Percentiles rank a stretch among this genome's conserved stretches.
These are phyloP conservation scores for Afroboletus lepidellus DNA, from an alignment of 1,284 basidiomycete genomes.

Conservation along the genomic window DNA sequence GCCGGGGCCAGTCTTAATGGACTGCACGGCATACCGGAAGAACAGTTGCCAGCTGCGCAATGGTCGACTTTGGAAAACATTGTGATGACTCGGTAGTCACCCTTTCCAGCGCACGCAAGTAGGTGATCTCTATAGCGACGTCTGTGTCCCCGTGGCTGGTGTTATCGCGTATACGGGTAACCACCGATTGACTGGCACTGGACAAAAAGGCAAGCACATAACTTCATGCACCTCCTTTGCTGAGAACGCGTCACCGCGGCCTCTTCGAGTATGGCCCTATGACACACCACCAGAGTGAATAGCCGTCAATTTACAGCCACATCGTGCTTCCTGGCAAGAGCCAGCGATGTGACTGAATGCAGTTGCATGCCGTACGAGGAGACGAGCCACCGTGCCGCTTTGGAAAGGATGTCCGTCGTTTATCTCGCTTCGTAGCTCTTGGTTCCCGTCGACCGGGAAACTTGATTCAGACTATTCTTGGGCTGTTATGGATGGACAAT, in stretches of 20 bases:
- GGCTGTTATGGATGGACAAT: conserved; percentile 35
- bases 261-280: background rate
- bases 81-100: conserved; percentile 32
- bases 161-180: background rate
- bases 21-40: conserved; percentile 54
- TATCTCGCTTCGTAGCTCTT: conserved; percentile 52
- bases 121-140: conserved; percentile 23
- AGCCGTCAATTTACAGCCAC: background rate
- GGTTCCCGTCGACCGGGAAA: conserved; percentile 31
- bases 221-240: background rate
- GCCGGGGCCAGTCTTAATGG: conserved; percentile 46
- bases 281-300: background rate
- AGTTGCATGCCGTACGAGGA: conserved; percentile 24
- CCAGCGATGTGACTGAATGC: background rate
- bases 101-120: background rate
- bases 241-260: background rate
- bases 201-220: background rate
- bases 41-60: conserved; percentile 25
- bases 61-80: conserved; percentile 33
- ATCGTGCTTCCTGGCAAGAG: conserved; percentile 10
- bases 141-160: conserved; percentile 11
- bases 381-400: background rate
- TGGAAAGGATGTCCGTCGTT: conserved; percentile 34
- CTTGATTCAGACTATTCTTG: conserved; percentile 33
- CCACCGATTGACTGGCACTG: background rate